Evolutionary conservation across 371 early-diverging fungal species (phyloP), one percentile per base, ranked within the genome.

Genomic region (Gilbertella persicaria): DNA sequence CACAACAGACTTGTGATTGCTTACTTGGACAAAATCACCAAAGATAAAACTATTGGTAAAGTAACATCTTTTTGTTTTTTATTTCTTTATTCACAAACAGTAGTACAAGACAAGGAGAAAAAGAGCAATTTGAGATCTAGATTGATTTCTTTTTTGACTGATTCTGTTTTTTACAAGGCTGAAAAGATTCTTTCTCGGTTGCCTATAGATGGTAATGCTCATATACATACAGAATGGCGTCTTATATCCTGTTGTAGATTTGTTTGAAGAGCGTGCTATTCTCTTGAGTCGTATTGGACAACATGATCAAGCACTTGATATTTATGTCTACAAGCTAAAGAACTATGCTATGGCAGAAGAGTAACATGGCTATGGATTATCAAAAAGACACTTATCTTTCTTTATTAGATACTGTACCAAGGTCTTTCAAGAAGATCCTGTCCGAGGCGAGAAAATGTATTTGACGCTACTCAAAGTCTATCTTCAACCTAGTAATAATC

Each of bases 291-390:
- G 91, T 35, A 82, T 97, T 50, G 86, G 89, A 13, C 87, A 89
- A 53, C 95, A 95, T 55, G 86, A 88, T 46, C 94, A 95, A 57
- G 95, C 95, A 1, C 69, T 97, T 25, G 70, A 79, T 45, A 86
- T 96, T 45, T 87, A 91, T 59, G 87, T 93, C 5, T 87, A 89
- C 63, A 85, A 87, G 51, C 79, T 95, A 16, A 67, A 78, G 16
- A 84, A 87, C 55, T 85, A 86, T 50, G 55, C 73, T 38, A 72
- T 88, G 50, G 96, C 95, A 14, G 91, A 94, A 71, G 84, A 88
- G 78, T 92, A 73, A 33, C 10, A 33, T 9, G 55, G 10, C 33
- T 2, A 3, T 33, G 33, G n/a, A n/a, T 33, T 9, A 12, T 9
- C 33, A 33, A 33, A 33, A 6, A 13, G 33, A 9, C 7, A 28